Conservation (phyloP, 2,329 filamentous ascomycete genomes). For the Sordariomycetes sp. region DNA sequence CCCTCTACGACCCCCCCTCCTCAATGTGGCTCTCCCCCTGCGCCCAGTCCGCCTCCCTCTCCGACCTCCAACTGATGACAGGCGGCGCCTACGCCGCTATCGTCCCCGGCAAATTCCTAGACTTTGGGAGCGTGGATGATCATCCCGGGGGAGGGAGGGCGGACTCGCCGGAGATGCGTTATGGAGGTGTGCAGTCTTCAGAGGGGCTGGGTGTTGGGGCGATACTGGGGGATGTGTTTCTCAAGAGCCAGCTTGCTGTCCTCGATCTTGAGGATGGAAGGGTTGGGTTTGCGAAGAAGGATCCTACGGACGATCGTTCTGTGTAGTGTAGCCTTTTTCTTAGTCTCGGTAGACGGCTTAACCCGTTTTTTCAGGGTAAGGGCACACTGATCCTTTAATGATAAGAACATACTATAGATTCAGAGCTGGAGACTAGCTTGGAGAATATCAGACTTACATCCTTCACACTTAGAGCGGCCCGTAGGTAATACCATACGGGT, state of each 20-base stretch:
- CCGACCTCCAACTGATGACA: slow-evolving; percentile 41
- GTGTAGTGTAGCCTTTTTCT: neutral
- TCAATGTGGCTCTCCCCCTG: slow-evolving; percentile 47
- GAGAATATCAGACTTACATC: no score
- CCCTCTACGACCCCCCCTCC: slow-evolving; percentile 28
- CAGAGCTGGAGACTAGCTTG: no score
- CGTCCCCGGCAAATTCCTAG: slow-evolving; percentile 40
- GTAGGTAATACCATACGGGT: no score
- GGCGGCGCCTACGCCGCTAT: slow-evolving; percentile 31
- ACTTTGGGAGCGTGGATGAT: slow-evolving; percentile 35
- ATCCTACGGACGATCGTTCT: slow-evolving; percentile 1
- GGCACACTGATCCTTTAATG: no score
- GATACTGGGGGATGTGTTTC: slow-evolving; percentile 67
- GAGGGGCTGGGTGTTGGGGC: slow-evolving; percentile 28
- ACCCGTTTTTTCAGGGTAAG: no score
- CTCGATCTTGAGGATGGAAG: slow-evolving; percentile 40
- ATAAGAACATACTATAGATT: no score
- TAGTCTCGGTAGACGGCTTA: neutral
- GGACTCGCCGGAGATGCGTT: slow-evolving; percentile 38
- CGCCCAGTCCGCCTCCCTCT: slow-evolving; percentile 34
- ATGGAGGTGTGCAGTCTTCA: slow-evolving; percentile 59
- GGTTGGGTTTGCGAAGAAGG: slow-evolving; percentile 30
- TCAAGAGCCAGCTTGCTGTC: slow-evolving; percentile 65
- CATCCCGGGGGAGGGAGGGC: neutral
- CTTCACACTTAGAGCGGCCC: no score